Evolutionary conservation across 148 eudicot species (phyloP).

Genomic region (Salicornia ramosissima): DNA sequence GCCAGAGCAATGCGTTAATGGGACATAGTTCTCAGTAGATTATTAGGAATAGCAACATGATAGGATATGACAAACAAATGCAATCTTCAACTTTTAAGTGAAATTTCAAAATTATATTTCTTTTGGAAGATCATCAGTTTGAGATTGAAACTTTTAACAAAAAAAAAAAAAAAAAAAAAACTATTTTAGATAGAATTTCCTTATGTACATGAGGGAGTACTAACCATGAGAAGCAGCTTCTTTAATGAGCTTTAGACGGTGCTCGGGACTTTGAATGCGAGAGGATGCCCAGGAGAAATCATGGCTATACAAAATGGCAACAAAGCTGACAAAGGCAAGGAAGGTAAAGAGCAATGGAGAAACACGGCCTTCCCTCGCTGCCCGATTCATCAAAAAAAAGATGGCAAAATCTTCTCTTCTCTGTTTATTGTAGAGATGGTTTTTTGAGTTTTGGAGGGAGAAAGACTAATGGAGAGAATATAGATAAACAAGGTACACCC

Average conservation of each 20-base stretch:
- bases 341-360: slow-evolving; percentile 47
- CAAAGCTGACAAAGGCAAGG: slow-evolving; percentile 53
- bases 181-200: background rate
- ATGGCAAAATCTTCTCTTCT: background rate
- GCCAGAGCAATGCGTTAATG: background rate
- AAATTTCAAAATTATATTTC: no score
- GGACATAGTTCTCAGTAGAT: background rate
- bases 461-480: background rate
- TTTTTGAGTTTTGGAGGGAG: background rate
- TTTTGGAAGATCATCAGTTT: background rate
- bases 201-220: background rate
- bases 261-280: slow-evolving; percentile 7
- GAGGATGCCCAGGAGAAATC: slow-evolving; percentile 51
- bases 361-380: slow-evolving; percentile 41
- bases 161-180: background rate
- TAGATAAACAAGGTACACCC: slow-evolving; percentile 3
- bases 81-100: no score
- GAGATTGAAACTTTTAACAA: background rate
- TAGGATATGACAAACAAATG: background rate
- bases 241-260: background rate
- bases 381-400: slow-evolving; percentile 8
- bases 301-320: slow-evolving; percentile 50
- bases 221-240: slow-evolving; percentile 18
- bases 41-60: background rate
- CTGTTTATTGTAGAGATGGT: background rate